Conservation (phyloP, 1,284 basidiomycete species). For the Gymnopus androsaceus region DNA sequence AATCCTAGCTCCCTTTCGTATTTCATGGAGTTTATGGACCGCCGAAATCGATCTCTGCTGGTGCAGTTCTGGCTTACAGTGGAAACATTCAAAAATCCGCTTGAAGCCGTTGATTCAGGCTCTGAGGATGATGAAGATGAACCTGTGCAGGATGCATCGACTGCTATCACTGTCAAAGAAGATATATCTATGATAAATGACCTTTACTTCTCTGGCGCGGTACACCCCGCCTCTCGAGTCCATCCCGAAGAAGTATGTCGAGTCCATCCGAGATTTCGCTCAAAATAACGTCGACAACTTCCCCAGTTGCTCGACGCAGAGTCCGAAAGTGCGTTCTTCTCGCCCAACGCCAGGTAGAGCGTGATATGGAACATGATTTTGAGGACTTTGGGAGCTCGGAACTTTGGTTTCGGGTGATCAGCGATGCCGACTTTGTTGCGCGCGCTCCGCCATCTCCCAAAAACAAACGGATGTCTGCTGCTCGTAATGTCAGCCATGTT, state of each 20-base stretch:
- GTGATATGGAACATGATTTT: slow-evolving; percentile 91
- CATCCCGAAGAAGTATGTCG: slow-evolving; percentile 71
- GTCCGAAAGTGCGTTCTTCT: slow-evolving; percentile 80
- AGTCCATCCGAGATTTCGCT: slow-evolving; percentile 71
- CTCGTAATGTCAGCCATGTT: slow-evolving; percentile 21
- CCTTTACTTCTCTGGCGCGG: slow-evolving; percentile 75
- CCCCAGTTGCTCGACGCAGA: slow-evolving; percentile 52
- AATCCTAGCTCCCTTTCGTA: slow-evolving; percentile 91
- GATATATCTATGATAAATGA: slow-evolving; percentile 88
- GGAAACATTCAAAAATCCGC: slow-evolving; percentile 94
- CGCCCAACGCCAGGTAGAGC: slow-evolving; percentile 83
- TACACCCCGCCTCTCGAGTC: slow-evolving; percentile 62
- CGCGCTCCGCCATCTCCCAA: slow-evolving; percentile 32
- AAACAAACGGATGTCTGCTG: slow-evolving; percentile 25
- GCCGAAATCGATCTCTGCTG: slow-evolving; percentile 78
- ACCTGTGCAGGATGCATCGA: slow-evolving; percentile 58
- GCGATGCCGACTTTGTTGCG: slow-evolving; percentile 61
- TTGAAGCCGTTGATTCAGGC: slow-evolving; percentile 80
- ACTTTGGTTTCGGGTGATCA: slow-evolving; percentile 86
- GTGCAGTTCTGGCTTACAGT: slow-evolving; percentile 98
- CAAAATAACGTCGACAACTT: slow-evolving; percentile 47
- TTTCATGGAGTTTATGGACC: slow-evolving; percentile 98
- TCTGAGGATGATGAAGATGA: slow-evolving; percentile 71
- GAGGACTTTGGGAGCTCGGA: slow-evolving; percentile 85
- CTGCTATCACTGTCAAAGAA: slow-evolving; percentile 69